Base-by-base conservation (phyloP, 495 filamentous ascomycete species). In the Tuber microsphaerosporum region DNA sequence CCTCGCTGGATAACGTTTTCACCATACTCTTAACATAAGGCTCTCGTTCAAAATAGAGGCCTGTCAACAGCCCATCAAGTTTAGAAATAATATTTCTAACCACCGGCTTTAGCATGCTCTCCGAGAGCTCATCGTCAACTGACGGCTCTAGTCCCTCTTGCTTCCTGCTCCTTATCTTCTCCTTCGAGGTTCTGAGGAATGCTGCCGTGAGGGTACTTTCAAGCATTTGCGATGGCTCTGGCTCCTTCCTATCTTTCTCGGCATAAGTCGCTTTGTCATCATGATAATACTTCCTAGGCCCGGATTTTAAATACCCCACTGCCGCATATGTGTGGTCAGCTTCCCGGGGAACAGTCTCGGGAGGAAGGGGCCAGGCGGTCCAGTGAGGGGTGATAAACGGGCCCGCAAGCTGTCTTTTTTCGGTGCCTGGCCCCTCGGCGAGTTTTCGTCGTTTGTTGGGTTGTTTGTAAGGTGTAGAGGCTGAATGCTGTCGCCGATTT, bases 361-460 rank as follows among this genome's bases (percentile, higher is more conserved):
- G 70, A 20, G 77, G 77, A 44, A 79, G 77, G 2, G 77, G 77
- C 77, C 77, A 79, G 17, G 77, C 74, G 2, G 73, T 79, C 77
- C 77, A 79, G 17, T 37, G 19, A 20, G 74, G 72, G 2, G 77
- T 79, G 42, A 79, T 71, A 45, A 79, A 79, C 34, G 72, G 72
- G 19, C 16, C 70, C 71, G 22, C 39, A 31, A 22, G 20, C 70
- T 31, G 22, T 61, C 45, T 45, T 20, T 72, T 61, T 7, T 45
- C 72, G 12, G 42, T 42, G 46, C 44, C 74, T 3, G 48, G 16
- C 26, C 42, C 48, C 14, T 71, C 70, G 12, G 69, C 20, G 19
- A 39, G 42, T 16, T 61, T 75, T 17, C 26, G 51, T 1, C 70
- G 77, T 48, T 73, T 75, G 20, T 61, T 70, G 14, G 73, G 51